These are phyloP conservation scores for Yarrowia phangngaensis DNA, from an alignment of 805 yeast species.

Conservation along the genomic window DNA sequence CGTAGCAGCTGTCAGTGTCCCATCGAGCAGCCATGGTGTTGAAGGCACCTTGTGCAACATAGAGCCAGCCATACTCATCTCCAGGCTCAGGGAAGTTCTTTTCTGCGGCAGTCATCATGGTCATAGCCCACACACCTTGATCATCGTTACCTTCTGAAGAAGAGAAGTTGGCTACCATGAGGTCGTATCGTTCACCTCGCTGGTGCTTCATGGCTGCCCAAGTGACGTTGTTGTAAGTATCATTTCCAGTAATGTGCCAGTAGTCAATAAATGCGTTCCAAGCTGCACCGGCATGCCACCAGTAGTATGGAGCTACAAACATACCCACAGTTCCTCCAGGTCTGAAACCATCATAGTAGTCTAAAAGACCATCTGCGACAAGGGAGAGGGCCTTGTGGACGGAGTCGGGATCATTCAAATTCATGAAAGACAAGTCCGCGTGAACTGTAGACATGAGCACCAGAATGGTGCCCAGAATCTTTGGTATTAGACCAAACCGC, in stretches of 20 bases:
- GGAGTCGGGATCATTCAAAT: constrained; percentile 29
- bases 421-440: constrained; percentile 27
- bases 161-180: constrained; percentile 75
- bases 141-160: constrained; percentile 89
- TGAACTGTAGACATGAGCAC: not conserved
- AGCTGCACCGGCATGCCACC: constrained; percentile 93
- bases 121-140: constrained; percentile 90
- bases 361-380: constrained; percentile 68
- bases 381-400: constrained; percentile 51
- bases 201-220: constrained; percentile 63
- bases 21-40: constrained; percentile 79
- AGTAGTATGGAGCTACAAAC: constrained; percentile 72
- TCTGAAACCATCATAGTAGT: constrained; percentile 68
- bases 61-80: constrained; percentile 67
- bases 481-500: constrained; percentile 14
- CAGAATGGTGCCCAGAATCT: constrained; percentile 11
- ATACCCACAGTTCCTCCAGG: constrained; percentile 68
- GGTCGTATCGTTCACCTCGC: constrained; percentile 59
- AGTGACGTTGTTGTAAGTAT: constrained; percentile 56
- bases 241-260: constrained; percentile 65
- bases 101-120: constrained; percentile 81
- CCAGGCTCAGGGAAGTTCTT: constrained; percentile 74
- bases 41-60: constrained; percentile 76
- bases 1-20: constrained; percentile 61
- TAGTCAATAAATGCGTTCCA: constrained; percentile 67